A percentile compares a stretch with the other conserved stretches of the same genome.
phyloP scores from a whole-genome alignment of 441 rosid species.

The Erysimum cheiri region DNA sequence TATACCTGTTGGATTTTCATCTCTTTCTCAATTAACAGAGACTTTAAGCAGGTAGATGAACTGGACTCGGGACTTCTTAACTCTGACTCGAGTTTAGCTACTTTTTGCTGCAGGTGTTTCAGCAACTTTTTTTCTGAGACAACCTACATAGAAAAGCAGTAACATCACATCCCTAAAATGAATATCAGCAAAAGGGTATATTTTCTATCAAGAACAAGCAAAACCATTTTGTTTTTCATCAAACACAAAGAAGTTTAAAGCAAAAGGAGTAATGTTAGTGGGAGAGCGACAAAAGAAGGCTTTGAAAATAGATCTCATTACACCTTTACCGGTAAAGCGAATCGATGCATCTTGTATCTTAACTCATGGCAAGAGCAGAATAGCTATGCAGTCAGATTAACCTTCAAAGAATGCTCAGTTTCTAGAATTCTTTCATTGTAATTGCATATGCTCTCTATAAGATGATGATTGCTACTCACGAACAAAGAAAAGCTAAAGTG shows the following conservation, averaged over 20 bases:
- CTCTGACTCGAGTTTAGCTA: conserved; percentile 93
- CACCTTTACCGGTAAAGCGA: background rate
- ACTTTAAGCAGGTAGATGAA: conserved; percentile 63
- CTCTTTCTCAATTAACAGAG: conserved; percentile 70
- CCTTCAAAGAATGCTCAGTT: conserved; percentile 6
- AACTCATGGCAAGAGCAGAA: conserved; percentile 5
- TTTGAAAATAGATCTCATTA: background rate
- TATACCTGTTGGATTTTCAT: conserved; percentile 75
- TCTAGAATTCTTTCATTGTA: background rate
- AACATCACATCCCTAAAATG: conserved; percentile 23
- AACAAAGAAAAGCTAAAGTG: background rate
- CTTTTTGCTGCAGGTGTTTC: conserved; percentile 87
- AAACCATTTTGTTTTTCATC: background rate
- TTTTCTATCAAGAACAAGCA: conserved; percentile 15
- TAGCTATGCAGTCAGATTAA: background rate
- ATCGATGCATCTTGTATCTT: background rate
- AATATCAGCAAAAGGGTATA: conserved; percentile 21
- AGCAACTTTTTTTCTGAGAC: conserved; percentile 72
- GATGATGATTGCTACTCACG: background rate
- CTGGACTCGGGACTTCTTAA: conserved; percentile 76
- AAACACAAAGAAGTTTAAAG: conserved; percentile 20
- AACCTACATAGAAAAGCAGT: conserved; percentile 54
- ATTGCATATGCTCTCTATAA: background rate
- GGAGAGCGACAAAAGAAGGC: conserved; percentile 1
- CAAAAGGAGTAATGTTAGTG: conserved; percentile 3